Conservation (phyloP, 805 yeast genomes). For the Zygosaccharomyces bisporus region DNA sequence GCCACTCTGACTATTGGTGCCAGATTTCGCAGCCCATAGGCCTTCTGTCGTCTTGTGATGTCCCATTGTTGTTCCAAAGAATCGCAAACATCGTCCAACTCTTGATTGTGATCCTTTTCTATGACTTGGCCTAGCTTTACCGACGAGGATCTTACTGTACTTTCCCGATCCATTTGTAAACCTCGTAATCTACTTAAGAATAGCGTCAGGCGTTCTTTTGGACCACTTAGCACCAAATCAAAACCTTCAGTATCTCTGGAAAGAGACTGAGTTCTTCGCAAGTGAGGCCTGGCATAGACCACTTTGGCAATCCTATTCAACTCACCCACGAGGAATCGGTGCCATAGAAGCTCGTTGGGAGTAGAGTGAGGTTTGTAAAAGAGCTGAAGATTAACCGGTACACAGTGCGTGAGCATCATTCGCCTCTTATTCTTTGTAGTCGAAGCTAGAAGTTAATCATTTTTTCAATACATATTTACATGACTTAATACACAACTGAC, state of each 20-base stretch:
- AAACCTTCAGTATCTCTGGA: neutral
- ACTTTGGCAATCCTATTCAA: constrained; percentile 19
- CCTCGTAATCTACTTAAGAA: constrained; percentile 17
- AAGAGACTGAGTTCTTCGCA: constrained; percentile 7
- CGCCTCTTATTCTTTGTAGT: neutral
- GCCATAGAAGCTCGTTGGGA: constrained; percentile 17
- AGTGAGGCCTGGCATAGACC: constrained; percentile 18
- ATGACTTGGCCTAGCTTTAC: constrained; percentile 6
- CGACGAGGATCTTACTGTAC: neutral
- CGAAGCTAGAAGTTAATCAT: neutral
- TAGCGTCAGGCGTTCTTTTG: constrained; percentile 7
- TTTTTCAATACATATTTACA: constrained; percentile 5
- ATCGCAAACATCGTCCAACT: constrained; percentile 7
- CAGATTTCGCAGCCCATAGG: neutral
- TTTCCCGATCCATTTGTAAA: constrained; percentile 6
- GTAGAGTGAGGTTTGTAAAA: constrained; percentile 8
- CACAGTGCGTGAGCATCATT: constrained; percentile 10
- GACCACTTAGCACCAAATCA: constrained; percentile 4
- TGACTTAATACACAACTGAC: constrained; percentile 4
- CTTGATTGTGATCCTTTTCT: constrained; percentile 4
- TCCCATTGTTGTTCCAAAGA: constrained; percentile 11
- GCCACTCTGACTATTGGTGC: constrained; percentile 1
- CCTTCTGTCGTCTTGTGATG: constrained; percentile 5
- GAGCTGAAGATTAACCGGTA: constrained; percentile 17
- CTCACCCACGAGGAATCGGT: constrained; percentile 9